These are phyloP conservation scores for Candida sonorensis DNA, from an alignment of 805 yeast genomes.

Conservation along the genomic window DNA sequence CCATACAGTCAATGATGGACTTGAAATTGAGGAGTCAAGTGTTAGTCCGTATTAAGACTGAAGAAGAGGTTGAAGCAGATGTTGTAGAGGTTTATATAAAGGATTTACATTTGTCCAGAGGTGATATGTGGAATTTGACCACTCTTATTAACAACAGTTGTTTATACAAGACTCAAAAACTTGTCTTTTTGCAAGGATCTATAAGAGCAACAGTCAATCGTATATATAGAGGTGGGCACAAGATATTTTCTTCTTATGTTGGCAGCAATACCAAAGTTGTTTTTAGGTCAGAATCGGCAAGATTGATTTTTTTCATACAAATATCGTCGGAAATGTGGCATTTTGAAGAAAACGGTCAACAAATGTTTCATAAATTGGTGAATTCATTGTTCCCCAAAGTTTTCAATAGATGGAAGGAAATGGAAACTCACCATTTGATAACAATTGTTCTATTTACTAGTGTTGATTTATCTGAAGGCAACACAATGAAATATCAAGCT, in stretches of 20 bases:
- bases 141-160: constrained; percentile 55
- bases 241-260: constrained; percentile 68
- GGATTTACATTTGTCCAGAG: constrained; percentile 77
- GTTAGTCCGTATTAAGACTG: constrained; percentile 41
- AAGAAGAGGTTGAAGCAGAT: constrained; percentile 60
- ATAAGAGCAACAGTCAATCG: constrained; percentile 60
- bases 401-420: constrained; percentile 79
- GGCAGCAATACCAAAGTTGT: constrained; percentile 72
- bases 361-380: constrained; percentile 84
- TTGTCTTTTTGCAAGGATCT: constrained; percentile 51
- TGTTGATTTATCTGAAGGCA: constrained; percentile 46
- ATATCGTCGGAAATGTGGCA: constrained; percentile 97
- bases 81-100: constrained; percentile 74
- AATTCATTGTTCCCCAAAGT: constrained; percentile 89
- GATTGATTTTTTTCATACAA: constrained; percentile 76
- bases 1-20: constrained; percentile 53
- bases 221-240: constrained; percentile 61
- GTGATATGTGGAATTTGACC: constrained; percentile 88
- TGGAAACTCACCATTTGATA: constrained; percentile 84
- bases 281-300: constrained; percentile 87
- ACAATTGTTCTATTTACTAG: constrained; percentile 85
- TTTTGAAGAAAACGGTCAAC: constrained; percentile 94
- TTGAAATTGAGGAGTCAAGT: constrained; percentile 65
- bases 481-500: constrained; percentile 37
- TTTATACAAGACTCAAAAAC: constrained; percentile 56